These are phyloP conservation scores for Xylariales sp. DNA, from an alignment of 2,329 filamentous ascomycete species.

Conservation along the genomic window DNA sequence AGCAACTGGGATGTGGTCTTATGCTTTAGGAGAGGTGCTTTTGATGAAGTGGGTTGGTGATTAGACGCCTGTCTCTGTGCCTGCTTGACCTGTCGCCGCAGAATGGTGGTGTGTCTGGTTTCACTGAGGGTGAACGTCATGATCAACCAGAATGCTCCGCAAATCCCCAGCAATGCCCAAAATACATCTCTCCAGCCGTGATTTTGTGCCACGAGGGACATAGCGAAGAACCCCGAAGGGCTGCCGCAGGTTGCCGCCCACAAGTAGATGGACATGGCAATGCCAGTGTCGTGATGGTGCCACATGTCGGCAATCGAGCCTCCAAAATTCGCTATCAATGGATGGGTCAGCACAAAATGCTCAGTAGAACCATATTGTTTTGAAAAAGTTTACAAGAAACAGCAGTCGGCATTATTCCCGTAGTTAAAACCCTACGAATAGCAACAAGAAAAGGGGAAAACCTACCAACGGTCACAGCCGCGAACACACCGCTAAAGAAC, in stretches of 20 bases:
- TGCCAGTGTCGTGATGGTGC: constrained; percentile 33
- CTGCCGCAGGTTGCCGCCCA: constrained; percentile 42
- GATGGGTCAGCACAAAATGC: too few species aligned
- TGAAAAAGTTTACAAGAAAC: too few species aligned
- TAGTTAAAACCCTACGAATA: too few species aligned
- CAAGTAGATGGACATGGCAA: constrained; percentile 27
- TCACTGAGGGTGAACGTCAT: constrained; percentile 34
- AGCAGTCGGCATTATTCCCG: too few species aligned
- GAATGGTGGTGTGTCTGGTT: constrained; percentile 38
- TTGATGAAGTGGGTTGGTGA: constrained; percentile 8
- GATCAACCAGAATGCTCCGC: constrained; percentile 36
- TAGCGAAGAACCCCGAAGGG: constrained; percentile 39
- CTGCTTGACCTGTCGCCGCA: constrained; percentile 24
- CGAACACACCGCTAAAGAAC: constrained; percentile 39
- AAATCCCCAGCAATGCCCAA: constrained; percentile 40
- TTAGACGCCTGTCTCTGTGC: not conserved
- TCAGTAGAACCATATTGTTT: too few species aligned
- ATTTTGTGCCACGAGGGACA: constrained; percentile 38
- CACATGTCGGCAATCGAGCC: constrained; percentile 41
- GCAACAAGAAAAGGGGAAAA: not conserved
- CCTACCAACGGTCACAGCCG: constrained; percentile 27
- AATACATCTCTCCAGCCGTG: constrained; percentile 38
- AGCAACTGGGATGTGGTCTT: constrained; percentile 30
- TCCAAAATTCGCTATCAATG: constrained; percentile 28
- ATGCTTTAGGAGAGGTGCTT: constrained; percentile 33